Evolutionary conservation across 2,329 filamentous ascomycete species (phyloP), one percentile per base, ranked within the genome.

Genomic region (Phialophora tarda): DNA sequence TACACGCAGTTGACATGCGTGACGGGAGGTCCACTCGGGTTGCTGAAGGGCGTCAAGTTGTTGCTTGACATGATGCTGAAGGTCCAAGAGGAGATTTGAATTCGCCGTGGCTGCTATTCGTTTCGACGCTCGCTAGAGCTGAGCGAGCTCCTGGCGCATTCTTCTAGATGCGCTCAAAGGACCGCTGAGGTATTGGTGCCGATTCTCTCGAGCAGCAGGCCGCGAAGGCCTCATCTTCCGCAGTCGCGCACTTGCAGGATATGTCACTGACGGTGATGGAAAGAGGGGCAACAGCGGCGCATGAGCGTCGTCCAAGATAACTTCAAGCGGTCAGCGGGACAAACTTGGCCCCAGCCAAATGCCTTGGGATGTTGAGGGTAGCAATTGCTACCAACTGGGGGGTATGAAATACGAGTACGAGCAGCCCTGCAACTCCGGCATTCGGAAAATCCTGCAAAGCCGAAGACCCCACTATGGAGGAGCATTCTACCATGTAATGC

Each of bases 1-100:
- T 69, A 73, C 51, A 72, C 68, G 59, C 70, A 72, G 62, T 65
- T 65, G 53, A 67, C 63, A 6, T 65, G 58, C 26, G 57, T 67
- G 38, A 66, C 57, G n/a, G 32, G 54, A 32, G 38, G 54, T 48
- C 62, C 59, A 23, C 51, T 28, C 26, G 53, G 21, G 26, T 63
- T 58, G 30, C 60, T 34, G 41, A 32, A 66, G 11, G 34, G 51
- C 34, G 65, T 68, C 51, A 50, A 50, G 17, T 59, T 60, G 53
- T 57, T 7, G 47, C n/a, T 26, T 34, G 65, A 68, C 68, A 70
- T 68, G 21, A 14, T 59, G 24, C 51, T 30, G n/a, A 41, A 30
- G 17, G 8, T 30, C 30, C 12, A 12, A 21, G 48, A 12, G 17
- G 48, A 12, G 26, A 10, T 12, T 24, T 48, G 17, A 8, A 14